These are phyloP conservation scores for Fusarium brevicatenulatum DNA, from an alignment of 2,329 filamentous ascomycete genomes.

Conservation along the genomic window DNA sequence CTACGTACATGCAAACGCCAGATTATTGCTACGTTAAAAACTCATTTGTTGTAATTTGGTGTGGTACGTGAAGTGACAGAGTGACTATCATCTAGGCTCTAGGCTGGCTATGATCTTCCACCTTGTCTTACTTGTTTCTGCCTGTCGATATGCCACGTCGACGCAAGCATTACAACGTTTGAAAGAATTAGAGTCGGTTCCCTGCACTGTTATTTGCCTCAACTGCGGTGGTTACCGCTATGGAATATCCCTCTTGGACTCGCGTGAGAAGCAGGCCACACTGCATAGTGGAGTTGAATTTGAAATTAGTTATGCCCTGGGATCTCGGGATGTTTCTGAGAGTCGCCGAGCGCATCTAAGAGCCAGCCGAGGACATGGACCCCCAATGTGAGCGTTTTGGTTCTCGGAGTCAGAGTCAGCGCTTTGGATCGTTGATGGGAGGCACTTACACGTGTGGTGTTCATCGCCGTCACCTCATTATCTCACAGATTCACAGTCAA, in stretches of 20 bases:
- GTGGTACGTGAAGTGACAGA: conserved; percentile 1
- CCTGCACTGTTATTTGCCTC: conserved; percentile 29
- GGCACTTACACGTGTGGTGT: conserved; percentile 27
- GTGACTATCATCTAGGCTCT: conserved; percentile 5
- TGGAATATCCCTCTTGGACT: conserved; percentile 25
- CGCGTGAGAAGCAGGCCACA: conserved; percentile 40
- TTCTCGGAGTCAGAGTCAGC: conserved; percentile 4
- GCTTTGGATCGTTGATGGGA: conserved; percentile 18
- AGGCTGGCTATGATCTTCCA: conserved; percentile 23
- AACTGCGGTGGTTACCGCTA: conserved; percentile 14
- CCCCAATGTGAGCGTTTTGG: conserved; percentile 10
- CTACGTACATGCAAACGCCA: conserved; percentile 22
- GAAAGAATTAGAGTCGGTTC: conserved; percentile 20
- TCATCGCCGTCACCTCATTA: conserved; percentile 40
- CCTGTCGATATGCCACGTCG: conserved; percentile 12
- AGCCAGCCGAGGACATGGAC: conserved; percentile 22
- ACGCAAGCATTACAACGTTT: conserved; percentile 20
- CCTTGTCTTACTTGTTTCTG: conserved; percentile 4
- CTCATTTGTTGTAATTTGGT: conserved; percentile 9
- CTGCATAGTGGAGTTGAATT: conserved; percentile 23
- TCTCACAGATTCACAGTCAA: conserved; percentile 45
- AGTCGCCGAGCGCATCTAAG: conserved; percentile 34
- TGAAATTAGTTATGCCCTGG: conserved; percentile 12
- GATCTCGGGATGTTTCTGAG: conserved; percentile 26
- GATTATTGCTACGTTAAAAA: conserved; percentile 5